phyloP scores from a whole-genome alignment of 805 yeast genomes.

The Metschnikowia kofuensis region DNA sequence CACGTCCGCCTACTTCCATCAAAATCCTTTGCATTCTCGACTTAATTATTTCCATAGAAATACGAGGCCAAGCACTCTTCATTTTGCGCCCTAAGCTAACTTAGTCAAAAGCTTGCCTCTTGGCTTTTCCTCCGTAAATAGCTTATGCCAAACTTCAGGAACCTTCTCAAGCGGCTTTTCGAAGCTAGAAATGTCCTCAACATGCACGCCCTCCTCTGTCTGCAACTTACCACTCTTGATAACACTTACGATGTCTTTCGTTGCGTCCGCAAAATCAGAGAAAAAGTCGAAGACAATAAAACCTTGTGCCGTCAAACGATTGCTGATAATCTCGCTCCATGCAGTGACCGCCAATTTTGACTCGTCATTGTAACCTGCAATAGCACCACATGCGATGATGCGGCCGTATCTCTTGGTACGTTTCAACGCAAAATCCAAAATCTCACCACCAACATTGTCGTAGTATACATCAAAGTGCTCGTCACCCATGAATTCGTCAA shows the following conservation, averaged over 20 bases:
- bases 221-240: slow-evolving; percentile 42
- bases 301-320: slow-evolving; percentile 52
- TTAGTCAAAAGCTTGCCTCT: slow-evolving; percentile 18
- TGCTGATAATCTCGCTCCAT: slow-evolving; percentile 45
- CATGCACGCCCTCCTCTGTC: slow-evolving; percentile 31
- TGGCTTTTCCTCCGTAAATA: slow-evolving; percentile 20
- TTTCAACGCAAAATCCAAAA: slow-evolving; percentile 44
- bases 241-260: slow-evolving; percentile 31
- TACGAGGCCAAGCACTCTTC: no score
- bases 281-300: slow-evolving; percentile 48
- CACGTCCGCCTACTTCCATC: no score
- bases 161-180: slow-evolving; percentile 13
- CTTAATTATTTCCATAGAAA: no score
- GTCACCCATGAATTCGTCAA: slow-evolving; percentile 36
- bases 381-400: slow-evolving; percentile 62
- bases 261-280: slow-evolving; percentile 36
- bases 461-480: slow-evolving; percentile 51
- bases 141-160: slow-evolving; percentile 16
- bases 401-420: slow-evolving; percentile 40
- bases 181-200: slow-evolving; percentile 41
- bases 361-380: slow-evolving; percentile 53
- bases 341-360: slow-evolving; percentile 34
- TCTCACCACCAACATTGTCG: slow-evolving; percentile 65
- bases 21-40: no score
- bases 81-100: slow-evolving; percentile 3